Evolutionary conservation across 2,329 filamentous ascomycete genomes (phyloP).

Genomic region (Stagonosporopsis rhizophila): DNA sequence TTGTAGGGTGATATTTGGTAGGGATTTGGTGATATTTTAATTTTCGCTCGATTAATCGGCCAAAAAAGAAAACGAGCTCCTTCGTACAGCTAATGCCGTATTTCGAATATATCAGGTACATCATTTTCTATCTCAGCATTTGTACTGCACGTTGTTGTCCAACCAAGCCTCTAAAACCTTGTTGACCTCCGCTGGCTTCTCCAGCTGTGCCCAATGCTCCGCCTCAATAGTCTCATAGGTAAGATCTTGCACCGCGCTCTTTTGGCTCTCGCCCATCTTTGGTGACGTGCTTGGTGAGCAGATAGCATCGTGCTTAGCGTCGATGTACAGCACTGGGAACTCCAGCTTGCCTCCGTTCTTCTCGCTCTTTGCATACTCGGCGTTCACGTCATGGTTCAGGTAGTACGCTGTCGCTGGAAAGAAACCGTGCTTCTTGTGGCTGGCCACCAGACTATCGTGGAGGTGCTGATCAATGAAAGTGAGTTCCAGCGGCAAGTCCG

Average conservation of each 20-base stretch:
- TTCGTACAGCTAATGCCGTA: no score
- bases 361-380: constrained; percentile 50
- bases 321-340: constrained; percentile 50
- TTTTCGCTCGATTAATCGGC: no score
- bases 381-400: constrained; percentile 54
- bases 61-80: no score
- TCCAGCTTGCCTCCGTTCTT: constrained; percentile 45
- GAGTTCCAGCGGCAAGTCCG: constrained; percentile 40
- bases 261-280: constrained; percentile 46
- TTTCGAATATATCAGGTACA: no score
- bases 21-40: no score
- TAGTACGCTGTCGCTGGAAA: constrained; percentile 53
- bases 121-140: not conserved
- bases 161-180: constrained; percentile 36
- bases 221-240: constrained; percentile 55
- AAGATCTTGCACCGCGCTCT: constrained; percentile 48
- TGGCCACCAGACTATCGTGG: constrained; percentile 37
- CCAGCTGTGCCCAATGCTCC: constrained; percentile 38
- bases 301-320: constrained; percentile 48
- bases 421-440: constrained; percentile 52
- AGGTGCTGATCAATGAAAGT: constrained; percentile 39
- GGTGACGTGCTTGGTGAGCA: constrained; percentile 44
- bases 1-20: no score
- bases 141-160: constrained; percentile 16
- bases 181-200: constrained; percentile 37